Conservation (phyloP, 805 yeast genomes). For the Candida dendrica region DNA sequence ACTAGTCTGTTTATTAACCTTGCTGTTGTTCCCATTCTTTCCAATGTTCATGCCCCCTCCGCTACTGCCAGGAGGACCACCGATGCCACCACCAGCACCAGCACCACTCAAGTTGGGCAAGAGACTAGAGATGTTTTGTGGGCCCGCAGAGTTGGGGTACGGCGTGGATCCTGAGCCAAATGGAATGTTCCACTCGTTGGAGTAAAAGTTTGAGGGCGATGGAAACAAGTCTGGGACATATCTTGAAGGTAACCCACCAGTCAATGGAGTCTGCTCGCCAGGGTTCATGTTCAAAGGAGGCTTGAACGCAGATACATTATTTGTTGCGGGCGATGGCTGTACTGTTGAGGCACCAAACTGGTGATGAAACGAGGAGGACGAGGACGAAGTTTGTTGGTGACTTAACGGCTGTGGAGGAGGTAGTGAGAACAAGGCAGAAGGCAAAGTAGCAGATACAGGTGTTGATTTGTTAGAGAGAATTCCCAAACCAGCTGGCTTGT, state of each 20-base stretch:
- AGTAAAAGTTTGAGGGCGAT: conserved; percentile 72
- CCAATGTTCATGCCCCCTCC: no score
- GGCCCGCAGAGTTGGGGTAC: conserved; percentile 23
- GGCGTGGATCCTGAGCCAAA: conserved; percentile 36
- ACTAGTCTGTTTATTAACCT: no score
- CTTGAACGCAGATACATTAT: conserved; percentile 20
- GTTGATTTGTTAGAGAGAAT: conserved; percentile 16
- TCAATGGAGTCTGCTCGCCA: conserved; percentile 64
- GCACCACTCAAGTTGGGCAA: background rate
- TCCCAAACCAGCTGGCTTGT: conserved; percentile 10
- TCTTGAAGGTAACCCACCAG: conserved; percentile 63
- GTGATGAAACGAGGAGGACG: background rate
- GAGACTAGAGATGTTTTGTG: conserved; percentile 1
- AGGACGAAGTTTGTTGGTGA: no score
- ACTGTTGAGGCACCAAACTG: conserved; percentile 5
- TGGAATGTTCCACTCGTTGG: conserved; percentile 49
- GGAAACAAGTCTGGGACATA: conserved; percentile 70
- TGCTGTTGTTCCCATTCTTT: no score
- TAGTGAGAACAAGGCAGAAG: conserved; percentile 23
- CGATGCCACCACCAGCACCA: background rate
- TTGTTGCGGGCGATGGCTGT: no score
- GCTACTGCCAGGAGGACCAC: no score
- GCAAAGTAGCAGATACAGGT: conserved; percentile 26
- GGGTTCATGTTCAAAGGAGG: conserved; percentile 18
- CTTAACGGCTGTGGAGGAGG: conserved; percentile 28